These are phyloP conservation scores for Margaritispora aquatica DNA, from an alignment of 495 filamentous ascomycete genomes.

Conservation along the genomic window DNA sequence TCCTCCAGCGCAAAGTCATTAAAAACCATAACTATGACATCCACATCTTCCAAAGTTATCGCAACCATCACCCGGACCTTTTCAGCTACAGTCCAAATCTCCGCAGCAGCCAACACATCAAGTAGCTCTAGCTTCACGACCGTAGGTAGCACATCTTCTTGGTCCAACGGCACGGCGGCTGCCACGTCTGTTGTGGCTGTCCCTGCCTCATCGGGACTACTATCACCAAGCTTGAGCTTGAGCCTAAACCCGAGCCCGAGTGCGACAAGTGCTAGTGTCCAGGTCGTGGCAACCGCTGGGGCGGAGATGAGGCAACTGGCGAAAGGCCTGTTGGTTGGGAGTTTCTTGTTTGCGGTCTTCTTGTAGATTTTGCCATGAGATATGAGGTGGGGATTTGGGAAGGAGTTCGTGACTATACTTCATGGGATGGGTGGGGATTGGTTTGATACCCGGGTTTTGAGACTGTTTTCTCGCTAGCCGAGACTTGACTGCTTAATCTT, in stretches of 20 bases:
- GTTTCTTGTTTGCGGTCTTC: not conserved
- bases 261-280: not conserved
- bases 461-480: too few relatives aligned
- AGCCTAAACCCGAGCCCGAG: too few relatives aligned
- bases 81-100: not conserved
- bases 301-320: not conserved
- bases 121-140: not conserved
- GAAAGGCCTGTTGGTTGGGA: not conserved
- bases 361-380: too few relatives aligned
- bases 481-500: too few relatives aligned
- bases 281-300: not conserved
- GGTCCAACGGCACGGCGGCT: not conserved
- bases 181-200: not conserved
- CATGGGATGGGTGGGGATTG: too few relatives aligned
- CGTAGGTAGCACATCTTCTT: not conserved
- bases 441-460: too few relatives aligned
- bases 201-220: not conserved
- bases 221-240: too few relatives aligned
- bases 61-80: not conserved
- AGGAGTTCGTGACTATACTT: too few relatives aligned
- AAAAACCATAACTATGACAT: not conserved
- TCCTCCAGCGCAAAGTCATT: not conserved
- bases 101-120: not conserved
- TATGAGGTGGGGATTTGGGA: too few relatives aligned
- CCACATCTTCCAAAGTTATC: not conserved